These are phyloP conservation scores for Ceratocystis papillata DNA, from an alignment of 2,329 filamentous ascomycete genomes.

Conservation along the genomic window DNA sequence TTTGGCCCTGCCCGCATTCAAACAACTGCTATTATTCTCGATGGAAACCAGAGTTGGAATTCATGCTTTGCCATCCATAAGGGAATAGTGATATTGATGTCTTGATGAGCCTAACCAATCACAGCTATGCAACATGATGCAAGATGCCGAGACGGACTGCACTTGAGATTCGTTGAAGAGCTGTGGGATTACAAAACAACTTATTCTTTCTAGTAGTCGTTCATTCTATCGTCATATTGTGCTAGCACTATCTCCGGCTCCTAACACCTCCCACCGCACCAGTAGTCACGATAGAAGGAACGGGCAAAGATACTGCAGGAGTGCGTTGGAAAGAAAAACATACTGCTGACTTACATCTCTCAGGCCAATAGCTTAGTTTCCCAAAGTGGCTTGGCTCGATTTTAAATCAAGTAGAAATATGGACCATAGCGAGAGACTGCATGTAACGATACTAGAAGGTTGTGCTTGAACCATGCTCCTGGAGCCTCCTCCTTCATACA, in stretches of 20 bases:
- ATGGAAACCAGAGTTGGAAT: neutral
- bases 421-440: no score
- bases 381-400: neutral
- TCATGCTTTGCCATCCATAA: neutral
- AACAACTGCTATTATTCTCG: neutral
- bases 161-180: neutral
- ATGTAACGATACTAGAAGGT: no score
- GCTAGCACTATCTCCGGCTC: no score
- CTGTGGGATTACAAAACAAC: neutral
- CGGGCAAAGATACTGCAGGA: neutral
- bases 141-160: neutral
- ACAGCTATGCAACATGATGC: neutral
- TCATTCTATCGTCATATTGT: neutral
- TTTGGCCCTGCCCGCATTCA: neutral
- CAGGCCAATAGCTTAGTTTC: neutral
- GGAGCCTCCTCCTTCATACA: no score
- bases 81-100: neutral
- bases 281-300: neutral
- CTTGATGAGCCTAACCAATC: neutral
- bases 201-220: neutral
- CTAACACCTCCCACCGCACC: no score
- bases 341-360: neutral
- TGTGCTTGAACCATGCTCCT: no score
- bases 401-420: no score
- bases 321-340: neutral